A percentile compares a stretch with the other conserved stretches of the same genome.
Conservation (phyloP, 225 moss, liverwort and hornwort species). For the Takakia lepidozioides region DNA sequence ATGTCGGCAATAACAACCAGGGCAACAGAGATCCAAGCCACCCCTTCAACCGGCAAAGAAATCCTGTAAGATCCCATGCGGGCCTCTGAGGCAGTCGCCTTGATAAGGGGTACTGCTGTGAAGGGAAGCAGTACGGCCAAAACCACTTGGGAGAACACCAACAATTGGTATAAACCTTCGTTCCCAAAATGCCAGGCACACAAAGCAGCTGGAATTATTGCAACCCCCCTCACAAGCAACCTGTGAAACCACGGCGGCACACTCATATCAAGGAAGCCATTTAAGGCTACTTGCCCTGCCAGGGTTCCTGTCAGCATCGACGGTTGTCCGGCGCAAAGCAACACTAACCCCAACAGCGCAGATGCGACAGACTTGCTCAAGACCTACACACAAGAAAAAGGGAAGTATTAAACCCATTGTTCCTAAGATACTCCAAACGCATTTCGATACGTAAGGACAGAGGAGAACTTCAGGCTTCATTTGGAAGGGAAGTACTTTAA, state of each 20-base stretch:
- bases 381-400: constrained; percentile 65
- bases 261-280: constrained; percentile 52
- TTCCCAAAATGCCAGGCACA: constrained; percentile 68
- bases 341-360: constrained; percentile 59
- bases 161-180: constrained; percentile 65
- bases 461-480: too few species aligned
- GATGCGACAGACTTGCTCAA: constrained; percentile 64
- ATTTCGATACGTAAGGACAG: too few species aligned
- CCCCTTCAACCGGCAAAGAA: constrained; percentile 46
- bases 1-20: constrained; percentile 52
- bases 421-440: too few species aligned
- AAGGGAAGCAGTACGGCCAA: constrained; percentile 82
- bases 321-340: constrained; percentile 71
- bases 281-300: constrained; percentile 65
- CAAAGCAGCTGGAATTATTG: constrained; percentile 56
- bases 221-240: constrained; percentile 46
- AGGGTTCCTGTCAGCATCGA: constrained; percentile 61
- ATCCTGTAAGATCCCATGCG: constrained; percentile 72
- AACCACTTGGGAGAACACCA: constrained; percentile 63
- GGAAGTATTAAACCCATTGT: too few species aligned
- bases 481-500: too few species aligned
- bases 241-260: constrained; percentile 75
- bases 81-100: constrained; percentile 69
- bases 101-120: constrained; percentile 73
- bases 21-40: constrained; percentile 62